A percentile compares a stretch with the other conserved stretches of the same genome.
Evolutionary conservation across 2,329 filamentous ascomycete genomes (phyloP).

Genomic region (Escovopsis sp.): DNA sequence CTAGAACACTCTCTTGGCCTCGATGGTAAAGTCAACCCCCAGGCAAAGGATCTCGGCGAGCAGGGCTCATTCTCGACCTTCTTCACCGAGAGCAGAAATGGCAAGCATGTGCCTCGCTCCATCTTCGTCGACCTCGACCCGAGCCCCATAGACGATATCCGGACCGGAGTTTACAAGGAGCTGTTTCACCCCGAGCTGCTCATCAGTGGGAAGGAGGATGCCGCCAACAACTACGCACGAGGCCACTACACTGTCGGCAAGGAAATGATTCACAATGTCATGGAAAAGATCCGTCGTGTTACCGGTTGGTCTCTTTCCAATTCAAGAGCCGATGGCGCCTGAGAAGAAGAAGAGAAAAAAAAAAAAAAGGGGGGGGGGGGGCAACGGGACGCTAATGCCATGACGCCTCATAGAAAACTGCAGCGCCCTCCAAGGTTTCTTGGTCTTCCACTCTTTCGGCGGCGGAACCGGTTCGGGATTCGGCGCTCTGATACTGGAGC

Average conservation of each 20-base stretch:
- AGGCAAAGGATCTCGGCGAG: slow-evolving; percentile 43
- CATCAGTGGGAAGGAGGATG: slow-evolving; percentile 63
- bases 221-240: slow-evolving; percentile 64
- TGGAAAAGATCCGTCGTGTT: slow-evolving; percentile 55
- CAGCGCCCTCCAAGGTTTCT: slow-evolving; percentile 56
- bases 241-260: slow-evolving; percentile 66
- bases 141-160: slow-evolving; percentile 60
- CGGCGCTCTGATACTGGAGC: slow-evolving; percentile 56
- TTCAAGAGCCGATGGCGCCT: neutral
- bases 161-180: slow-evolving; percentile 50
- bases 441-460: slow-evolving; percentile 63
- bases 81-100: slow-evolving; percentile 57
- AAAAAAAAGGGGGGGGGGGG: no score
- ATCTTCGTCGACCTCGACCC: slow-evolving; percentile 61
- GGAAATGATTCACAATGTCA: slow-evolving; percentile 58
- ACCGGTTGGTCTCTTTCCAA: slow-evolving; percentile 35
- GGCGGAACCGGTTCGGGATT: slow-evolving; percentile 61
- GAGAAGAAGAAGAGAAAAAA: neutral
- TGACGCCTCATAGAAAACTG: slow-evolving; percentile 44
- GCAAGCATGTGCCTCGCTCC: slow-evolving; percentile 59
- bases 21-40: slow-evolving; percentile 50
- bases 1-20: slow-evolving; percentile 55
- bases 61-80: slow-evolving; percentile 56
- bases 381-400: neutral
- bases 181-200: slow-evolving; percentile 60